These are phyloP conservation scores for Digitaria exilis DNA, from an alignment of 202 grass and related monocot genomes.

Conservation along the genomic window DNA sequence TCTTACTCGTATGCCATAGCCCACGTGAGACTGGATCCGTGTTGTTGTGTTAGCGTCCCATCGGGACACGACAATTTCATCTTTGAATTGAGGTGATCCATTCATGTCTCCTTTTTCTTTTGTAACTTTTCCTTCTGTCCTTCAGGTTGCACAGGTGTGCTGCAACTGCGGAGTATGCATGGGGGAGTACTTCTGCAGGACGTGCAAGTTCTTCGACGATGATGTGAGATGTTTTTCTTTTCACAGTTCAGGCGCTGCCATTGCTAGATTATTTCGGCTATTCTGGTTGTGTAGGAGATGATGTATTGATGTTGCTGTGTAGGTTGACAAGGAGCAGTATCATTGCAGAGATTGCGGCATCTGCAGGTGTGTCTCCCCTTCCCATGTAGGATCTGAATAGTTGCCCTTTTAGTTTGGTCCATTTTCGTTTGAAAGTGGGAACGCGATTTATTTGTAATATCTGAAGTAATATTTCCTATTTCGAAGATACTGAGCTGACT, in stretches of 20 bases:
- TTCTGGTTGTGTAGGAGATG: conserved; percentile 2
- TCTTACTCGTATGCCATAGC: background rate
- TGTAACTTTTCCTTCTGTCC: background rate
- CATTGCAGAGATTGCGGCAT: conserved; percentile 88
- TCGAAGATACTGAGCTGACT: background rate
- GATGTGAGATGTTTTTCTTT: conserved; percentile 54
- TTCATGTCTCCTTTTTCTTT: background rate
- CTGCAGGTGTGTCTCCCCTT: conserved; percentile 93
- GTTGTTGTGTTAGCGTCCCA: background rate
- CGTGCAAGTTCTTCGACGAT: conserved; percentile 83
- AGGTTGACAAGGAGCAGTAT: conserved; percentile 77
- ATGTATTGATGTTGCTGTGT: background rate
- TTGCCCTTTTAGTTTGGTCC: background rate
- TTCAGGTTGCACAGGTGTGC: conserved; percentile 65
- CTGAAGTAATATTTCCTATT: background rate
- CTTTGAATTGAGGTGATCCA: background rate
- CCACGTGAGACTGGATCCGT: background rate
- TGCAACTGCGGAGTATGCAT: conserved; percentile 80
- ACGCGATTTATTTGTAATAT: background rate
- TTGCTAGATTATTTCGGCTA: background rate
- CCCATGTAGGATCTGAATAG: too few species aligned
- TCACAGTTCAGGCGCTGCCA: background rate
- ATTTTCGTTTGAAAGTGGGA: background rate
- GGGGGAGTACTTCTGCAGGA: conserved; percentile 86
- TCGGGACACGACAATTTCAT: background rate